These are phyloP conservation scores for Arachis hypogaea DNA, from an alignment of 306 rosid species.

Conservation along the genomic window DNA sequence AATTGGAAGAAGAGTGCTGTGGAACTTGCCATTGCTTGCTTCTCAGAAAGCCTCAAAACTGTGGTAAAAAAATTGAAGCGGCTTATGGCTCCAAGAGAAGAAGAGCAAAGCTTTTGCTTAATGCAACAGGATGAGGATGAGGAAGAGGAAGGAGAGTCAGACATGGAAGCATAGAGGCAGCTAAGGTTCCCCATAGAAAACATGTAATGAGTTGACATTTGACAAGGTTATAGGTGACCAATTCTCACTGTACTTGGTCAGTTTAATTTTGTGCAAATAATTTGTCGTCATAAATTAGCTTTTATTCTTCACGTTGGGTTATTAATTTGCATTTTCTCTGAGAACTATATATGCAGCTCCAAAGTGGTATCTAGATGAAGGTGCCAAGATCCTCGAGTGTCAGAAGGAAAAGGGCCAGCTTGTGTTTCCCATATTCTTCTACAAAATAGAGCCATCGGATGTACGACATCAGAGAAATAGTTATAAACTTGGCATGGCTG, in stretches of 20 bases:
- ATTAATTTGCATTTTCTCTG: too few species aligned
- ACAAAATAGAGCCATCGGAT: conserved; percentile 25
- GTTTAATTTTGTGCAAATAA: too few species aligned
- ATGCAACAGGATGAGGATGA: neutral
- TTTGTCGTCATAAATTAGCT: too few species aligned
- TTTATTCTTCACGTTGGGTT: too few species aligned
- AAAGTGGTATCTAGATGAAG: conserved; percentile 18
- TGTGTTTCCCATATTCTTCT: conserved; percentile 1
- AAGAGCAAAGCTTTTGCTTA: neutral
- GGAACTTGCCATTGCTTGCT: neutral
- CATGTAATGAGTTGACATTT: too few species aligned
- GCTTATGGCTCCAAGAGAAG: neutral
- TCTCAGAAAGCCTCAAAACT: neutral
- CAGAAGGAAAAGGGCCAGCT: neutral
- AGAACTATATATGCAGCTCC: neutral
- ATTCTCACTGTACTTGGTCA: too few species aligned
- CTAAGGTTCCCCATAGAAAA: neutral
- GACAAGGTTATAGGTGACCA: too few species aligned
- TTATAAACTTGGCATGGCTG: neutral
- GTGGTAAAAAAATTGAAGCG: neutral
- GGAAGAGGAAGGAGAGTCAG: neutral
- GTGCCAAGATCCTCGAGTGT: neutral
- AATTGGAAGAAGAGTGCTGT: neutral
- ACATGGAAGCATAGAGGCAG: neutral
- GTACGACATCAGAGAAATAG: neutral